Conservation (phyloP, 225 moss, liverwort and hornwort genomes). For the Pseudoscleropodium purum region DNA sequence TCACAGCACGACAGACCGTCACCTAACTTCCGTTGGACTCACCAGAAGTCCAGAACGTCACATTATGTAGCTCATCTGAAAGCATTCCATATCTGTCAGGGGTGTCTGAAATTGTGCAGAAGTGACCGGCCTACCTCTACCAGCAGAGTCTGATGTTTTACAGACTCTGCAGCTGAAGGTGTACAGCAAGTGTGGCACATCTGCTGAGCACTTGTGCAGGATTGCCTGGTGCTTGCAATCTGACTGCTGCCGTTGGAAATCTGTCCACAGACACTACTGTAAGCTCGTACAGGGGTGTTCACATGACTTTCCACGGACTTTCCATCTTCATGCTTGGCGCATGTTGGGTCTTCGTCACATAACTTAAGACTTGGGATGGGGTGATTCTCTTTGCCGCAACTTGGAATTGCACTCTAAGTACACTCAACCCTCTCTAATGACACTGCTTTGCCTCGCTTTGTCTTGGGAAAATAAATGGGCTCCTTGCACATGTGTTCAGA, state of each 20-base stretch:
- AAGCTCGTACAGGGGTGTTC: not conserved
- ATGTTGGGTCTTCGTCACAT: not conserved
- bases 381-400: not conserved
- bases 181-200: conserved; percentile 10
- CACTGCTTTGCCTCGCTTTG: not conserved
- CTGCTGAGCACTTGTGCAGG: conserved; percentile 18
- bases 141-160: not conserved
- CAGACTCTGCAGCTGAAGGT: not conserved
- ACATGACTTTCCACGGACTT: not conserved
- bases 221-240: not conserved
- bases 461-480: not conserved
- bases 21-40: not conserved
- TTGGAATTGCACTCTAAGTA: not conserved
- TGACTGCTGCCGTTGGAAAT: not conserved
- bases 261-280: not conserved
- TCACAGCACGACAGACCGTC: not conserved
- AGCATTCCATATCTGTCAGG: conserved; percentile 18
- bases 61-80: conserved; percentile 2
- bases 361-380: not conserved
- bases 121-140: conserved; percentile 4
- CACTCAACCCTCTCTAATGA: not conserved
- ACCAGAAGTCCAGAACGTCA: not conserved
- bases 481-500: not conserved
- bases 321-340: not conserved
- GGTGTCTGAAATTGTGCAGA: not conserved